Evolutionary conservation across 2,329 filamentous ascomycete species (phyloP).

Genomic region (Emericellopsis cladophorae): DNA sequence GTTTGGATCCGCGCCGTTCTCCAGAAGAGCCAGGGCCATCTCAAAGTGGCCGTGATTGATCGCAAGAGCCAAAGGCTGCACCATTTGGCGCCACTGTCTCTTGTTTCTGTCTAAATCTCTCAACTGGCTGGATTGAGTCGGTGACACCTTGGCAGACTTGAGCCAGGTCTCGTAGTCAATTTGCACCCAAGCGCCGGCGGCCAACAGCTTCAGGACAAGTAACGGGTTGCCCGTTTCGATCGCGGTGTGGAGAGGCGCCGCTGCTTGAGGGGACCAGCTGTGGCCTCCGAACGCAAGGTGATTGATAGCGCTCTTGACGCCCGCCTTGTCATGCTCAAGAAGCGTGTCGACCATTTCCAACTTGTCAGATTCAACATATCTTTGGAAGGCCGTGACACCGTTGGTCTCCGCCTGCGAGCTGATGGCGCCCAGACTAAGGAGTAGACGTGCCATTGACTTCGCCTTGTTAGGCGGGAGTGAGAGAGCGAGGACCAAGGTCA

Average conservation of each 20-base stretch:
- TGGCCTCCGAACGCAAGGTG: slow-evolving; percentile 36
- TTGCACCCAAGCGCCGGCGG: slow-evolving; percentile 44
- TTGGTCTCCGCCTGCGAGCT: slow-evolving; percentile 58
- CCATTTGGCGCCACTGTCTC: slow-evolving; percentile 30
- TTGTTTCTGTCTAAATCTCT: slow-evolving; percentile 33
- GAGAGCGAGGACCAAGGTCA: slow-evolving; percentile 58
- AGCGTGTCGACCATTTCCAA: slow-evolving; percentile 33
- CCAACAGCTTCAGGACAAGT: slow-evolving; percentile 47
- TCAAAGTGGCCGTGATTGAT: slow-evolving; percentile 26
- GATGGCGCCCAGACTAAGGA: slow-evolving; percentile 60
- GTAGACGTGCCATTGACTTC: slow-evolving; percentile 47
- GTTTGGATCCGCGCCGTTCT: slow-evolving; percentile 53
- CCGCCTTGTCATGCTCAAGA: slow-evolving; percentile 43
- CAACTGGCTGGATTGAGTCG: slow-evolving; percentile 18
- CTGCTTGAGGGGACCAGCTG: slow-evolving; percentile 19
- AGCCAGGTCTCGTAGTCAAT: slow-evolving; percentile 55
- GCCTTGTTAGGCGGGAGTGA: slow-evolving; percentile 50
- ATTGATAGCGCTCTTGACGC: slow-evolving; percentile 52
- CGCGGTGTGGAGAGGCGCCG: slow-evolving; percentile 45
- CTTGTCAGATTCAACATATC: slow-evolving; percentile 41
- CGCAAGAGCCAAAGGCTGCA: slow-evolving; percentile 58
- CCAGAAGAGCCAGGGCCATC: slow-evolving; percentile 45
- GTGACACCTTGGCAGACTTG: slow-evolving; percentile 36
- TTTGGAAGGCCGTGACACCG: slow-evolving; percentile 53
- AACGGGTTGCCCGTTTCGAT: slow-evolving; percentile 37